A percentile compares a stretch with the other conserved stretches of the same genome.
Evolutionary conservation across 495 filamentous ascomycete genomes (phyloP).

Genomic region (Penicillium malachiteum): DNA sequence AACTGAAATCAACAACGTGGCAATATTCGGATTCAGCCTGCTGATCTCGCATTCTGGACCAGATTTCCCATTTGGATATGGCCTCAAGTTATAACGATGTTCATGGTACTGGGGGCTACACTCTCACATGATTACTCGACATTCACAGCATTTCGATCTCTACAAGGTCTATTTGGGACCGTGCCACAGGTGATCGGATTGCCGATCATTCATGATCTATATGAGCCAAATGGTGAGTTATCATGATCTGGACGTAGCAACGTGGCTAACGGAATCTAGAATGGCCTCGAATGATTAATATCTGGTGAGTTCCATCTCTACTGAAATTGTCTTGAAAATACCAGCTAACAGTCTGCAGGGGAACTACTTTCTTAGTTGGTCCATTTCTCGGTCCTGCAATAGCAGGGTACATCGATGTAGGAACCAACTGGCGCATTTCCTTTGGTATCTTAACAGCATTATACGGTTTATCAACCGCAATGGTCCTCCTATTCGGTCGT

Average conservation of each 20-base stretch:
- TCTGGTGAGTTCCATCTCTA: slow-evolving; percentile 31
- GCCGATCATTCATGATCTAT: slow-evolving; percentile 48
- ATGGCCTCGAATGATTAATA: slow-evolving; percentile 49
- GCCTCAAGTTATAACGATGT: slow-evolving; percentile 48
- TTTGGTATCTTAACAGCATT: slow-evolving; percentile 48
- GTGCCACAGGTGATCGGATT: slow-evolving; percentile 48
- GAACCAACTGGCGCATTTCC: slow-evolving; percentile 39
- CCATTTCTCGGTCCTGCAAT: slow-evolving; percentile 49
- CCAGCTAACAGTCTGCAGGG: slow-evolving; percentile 19
- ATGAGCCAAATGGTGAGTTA: slow-evolving; percentile 35
- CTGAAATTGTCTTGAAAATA: not conserved
- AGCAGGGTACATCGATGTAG: slow-evolving; percentile 38
- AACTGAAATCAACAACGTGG: not conserved
- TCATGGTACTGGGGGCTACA: slow-evolving; percentile 48
- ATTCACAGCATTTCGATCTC: slow-evolving; percentile 51
- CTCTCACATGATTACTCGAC: slow-evolving; percentile 42
- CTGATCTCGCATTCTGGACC: slow-evolving; percentile 5
- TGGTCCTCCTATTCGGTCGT: slow-evolving; percentile 46
- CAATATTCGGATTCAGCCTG: not conserved
- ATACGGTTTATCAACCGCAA: slow-evolving; percentile 41
- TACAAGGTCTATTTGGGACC: slow-evolving; percentile 52
- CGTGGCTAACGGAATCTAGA: slow-evolving; percentile 17
- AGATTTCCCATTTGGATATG: slow-evolving; percentile 52
- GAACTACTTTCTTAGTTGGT: slow-evolving; percentile 44
- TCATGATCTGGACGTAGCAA: no score